A percentile compares a stretch with the other conserved stretches of the same genome.
Conservation (phyloP, 148 eudicot genomes). For the Selenicereus undatus region DNA sequence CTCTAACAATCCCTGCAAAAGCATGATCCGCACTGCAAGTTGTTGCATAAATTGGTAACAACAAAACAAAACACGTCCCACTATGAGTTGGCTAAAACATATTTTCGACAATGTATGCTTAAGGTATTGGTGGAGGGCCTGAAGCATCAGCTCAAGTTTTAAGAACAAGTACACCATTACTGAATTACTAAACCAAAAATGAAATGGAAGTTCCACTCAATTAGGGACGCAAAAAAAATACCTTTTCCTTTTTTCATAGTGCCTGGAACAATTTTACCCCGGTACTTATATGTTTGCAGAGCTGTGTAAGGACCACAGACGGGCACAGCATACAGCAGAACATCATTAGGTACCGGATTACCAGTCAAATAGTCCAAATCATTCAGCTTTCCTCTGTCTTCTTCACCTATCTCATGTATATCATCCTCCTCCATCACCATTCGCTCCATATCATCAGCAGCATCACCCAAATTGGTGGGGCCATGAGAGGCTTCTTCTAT, state of each 20-base stretch:
- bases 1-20: too few relatives aligned
- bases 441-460: conserved; percentile 51
- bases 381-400: conserved; percentile 77
- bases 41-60: too few relatives aligned
- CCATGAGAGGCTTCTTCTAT: conserved; percentile 33
- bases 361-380: conserved; percentile 97
- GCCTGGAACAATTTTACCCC: conserved; percentile 91
- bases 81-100: not conserved
- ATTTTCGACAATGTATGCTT: too few relatives aligned
- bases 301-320: conserved; percentile 94
- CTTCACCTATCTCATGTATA: conserved; percentile 95
- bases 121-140: not conserved
- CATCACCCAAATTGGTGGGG: conserved; percentile 23
- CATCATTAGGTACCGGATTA: conserved; percentile 69
- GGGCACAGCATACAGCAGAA: conserved; percentile 88
- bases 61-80: too few relatives aligned
- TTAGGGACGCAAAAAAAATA: conserved; percentile 18
- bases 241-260: conserved; percentile 95
- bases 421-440: conserved; percentile 94
- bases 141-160: not conserved
- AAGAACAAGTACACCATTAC: not conserved
- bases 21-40: too few relatives aligned
- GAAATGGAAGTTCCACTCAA: not conserved
- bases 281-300: conserved; percentile 80
- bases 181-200: not conserved